Base-by-base conservation (phyloP, 83 land plant genomes). In the Diphasiastrum complanatum region DNA sequence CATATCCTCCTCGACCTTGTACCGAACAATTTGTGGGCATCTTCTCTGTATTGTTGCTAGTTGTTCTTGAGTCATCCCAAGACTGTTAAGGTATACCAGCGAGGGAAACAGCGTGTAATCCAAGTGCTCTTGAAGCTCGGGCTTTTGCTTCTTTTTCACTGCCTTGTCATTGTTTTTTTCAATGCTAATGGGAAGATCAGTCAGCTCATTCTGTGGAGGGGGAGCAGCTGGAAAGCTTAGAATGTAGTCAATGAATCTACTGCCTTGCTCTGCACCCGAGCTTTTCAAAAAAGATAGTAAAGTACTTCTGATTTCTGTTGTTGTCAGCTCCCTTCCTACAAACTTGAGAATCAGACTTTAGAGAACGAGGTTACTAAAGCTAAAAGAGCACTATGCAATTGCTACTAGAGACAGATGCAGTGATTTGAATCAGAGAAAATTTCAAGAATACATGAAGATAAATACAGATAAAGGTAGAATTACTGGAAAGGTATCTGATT, bases 301-400 rank as follows among this genome's bases (percentile, higher is more conserved):
- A n/a, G 86, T 73, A 33, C 60, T 71, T 51, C 89, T 57, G 22
- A 84, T 85, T 62, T 88, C 95, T 65, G 78, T 64, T 26, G 89
- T 80, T 33, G 87, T 73, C 11, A 85, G 75, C 72, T 89, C 85
- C 56, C 85, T 73, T 37, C 96, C 96, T 89, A 74, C 27, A 60
- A 52, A 52, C 20, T 23, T 12, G 24, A 2, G 19, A 29, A 54
- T 61, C 22, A 30, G 32, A 12, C 28, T n/a, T 24, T 30, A 38
- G 29, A 26, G 35, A 47, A 2, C 25, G 29, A 46, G 23, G 20
- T 37, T 34, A 24, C 46, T 6, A 37, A 31, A 11, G 6, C 18
- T 10, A 32, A 38, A 34, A 2, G 1, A 28, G 33, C 16, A 20
- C 45, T 56, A 45, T 8, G 4, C 34, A 16, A 20, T 1, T 19